Evolutionary conservation across 1,139 yeast species (phyloP), one percentile per base, ranked within the genome.

Genomic region (Meyerozyma guilliermondii): DNA sequence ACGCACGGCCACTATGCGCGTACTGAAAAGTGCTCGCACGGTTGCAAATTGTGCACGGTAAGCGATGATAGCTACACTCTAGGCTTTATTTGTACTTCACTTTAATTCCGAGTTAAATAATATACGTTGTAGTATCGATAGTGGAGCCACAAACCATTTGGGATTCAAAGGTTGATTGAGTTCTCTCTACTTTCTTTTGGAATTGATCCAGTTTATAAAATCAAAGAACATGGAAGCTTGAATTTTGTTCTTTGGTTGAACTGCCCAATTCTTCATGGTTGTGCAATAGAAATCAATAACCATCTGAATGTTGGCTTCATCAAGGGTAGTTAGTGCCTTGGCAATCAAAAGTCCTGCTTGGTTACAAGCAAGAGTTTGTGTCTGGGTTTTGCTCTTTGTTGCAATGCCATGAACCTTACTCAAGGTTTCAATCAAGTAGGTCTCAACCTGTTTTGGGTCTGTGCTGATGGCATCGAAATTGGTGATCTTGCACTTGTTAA

Each of bases 141-240:
- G 22, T 20, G 7, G 20, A 18, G 20, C 20, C 22, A 5, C 7
- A 20, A 20, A 20, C n/a, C n/a, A n/a, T n/a, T n/a, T n/a, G n/a
- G n/a, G n/a, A n/a, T n/a, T n/a, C n/a, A n/a, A n/a, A n/a, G n/a
- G n/a, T n/a, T n/a, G n/a, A n/a, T n/a, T n/a, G n/a, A n/a, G n/a
- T n/a, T n/a, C n/a, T 4, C 5, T 3, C 22, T 33, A 33, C 13
- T 20, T 20, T 59, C 54, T 66, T 46, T 62, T 76, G 6, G 83
- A 66, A 44, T 75, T 76, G 41, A 87, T 58, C 94, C 95, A 89
- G 62, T 88, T 88, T 55, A 86, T 74, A 48, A 88, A 80, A 53
- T 89, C 97, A 51, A 81, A 75, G 61, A 87, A 87, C 55, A 87
- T 59, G 11, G 79, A 72, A 2, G 87, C 74, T 26, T 78, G 78